phyloP scores from a whole-genome alignment of 1,139 yeast genomes.

The Saccharomyces hybrid region DNA sequence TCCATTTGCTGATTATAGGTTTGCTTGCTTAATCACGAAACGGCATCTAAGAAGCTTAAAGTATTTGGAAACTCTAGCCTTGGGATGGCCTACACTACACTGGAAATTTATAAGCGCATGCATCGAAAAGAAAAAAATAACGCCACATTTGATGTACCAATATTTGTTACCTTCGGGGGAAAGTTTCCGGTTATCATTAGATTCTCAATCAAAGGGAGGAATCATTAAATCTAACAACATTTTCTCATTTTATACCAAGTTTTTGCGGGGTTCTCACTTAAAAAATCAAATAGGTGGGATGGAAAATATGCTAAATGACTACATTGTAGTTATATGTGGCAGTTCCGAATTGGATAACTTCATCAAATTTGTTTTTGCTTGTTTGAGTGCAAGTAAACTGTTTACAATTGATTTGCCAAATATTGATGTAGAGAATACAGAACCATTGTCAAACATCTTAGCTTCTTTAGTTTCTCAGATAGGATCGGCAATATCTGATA shows the following conservation, averaged over 20 bases:
- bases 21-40: slow-evolving; percentile 61
- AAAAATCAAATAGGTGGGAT: slow-evolving; percentile 13
- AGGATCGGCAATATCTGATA: neutral
- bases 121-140: slow-evolving; percentile 28
- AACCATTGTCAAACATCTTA: slow-evolving; percentile 2
- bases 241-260: slow-evolving; percentile 33
- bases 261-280: slow-evolving; percentile 10
- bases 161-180: slow-evolving; percentile 72
- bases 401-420: slow-evolving; percentile 12
- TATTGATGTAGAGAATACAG: slow-evolving; percentile 9
- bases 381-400: slow-evolving; percentile 18
- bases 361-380: slow-evolving; percentile 21
- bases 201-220: slow-evolving; percentile 16
- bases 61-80: slow-evolving; percentile 71
- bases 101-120: slow-evolving; percentile 54
- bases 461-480: slow-evolving; percentile 1
- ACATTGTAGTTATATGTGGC: slow-evolving; percentile 22
- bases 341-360: slow-evolving; percentile 24
- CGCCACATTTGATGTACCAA: slow-evolving; percentile 32
- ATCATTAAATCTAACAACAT: slow-evolving; percentile 31
- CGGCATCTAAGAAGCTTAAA: slow-evolving; percentile 59
- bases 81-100: slow-evolving; percentile 84
- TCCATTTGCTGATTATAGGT: slow-evolving; percentile 28
- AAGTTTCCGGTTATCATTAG: slow-evolving; percentile 17
- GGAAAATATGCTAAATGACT: slow-evolving; percentile 11